A percentile compares a stretch with the other conserved stretches of the same genome.
Conservation (phyloP, 805 yeast species). For the Allodekkera sacchari region DNA sequence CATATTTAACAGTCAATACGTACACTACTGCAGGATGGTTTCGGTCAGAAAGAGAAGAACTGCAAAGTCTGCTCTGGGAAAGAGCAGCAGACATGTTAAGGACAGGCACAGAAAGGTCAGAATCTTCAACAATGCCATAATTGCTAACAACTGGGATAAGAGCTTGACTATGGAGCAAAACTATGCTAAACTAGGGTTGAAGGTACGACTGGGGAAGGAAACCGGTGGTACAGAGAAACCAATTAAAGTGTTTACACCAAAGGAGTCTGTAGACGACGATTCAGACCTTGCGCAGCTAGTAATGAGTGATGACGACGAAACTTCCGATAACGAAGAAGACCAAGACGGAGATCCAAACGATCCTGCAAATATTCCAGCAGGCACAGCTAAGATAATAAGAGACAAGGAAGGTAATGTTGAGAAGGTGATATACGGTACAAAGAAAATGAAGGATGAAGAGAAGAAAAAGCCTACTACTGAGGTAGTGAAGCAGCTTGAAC, state of each 20-base stretch:
- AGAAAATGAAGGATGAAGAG: slow-evolving; percentile 18
- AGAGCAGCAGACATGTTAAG: slow-evolving; percentile 61
- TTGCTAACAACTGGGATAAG: slow-evolving; percentile 87
- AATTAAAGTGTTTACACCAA: slow-evolving; percentile 28
- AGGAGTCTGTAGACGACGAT: slow-evolving; percentile 8
- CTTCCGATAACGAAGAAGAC: slow-evolving; percentile 28
- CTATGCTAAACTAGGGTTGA: slow-evolving; percentile 73
- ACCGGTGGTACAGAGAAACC: slow-evolving; percentile 79
- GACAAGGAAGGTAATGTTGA: slow-evolving; percentile 61
- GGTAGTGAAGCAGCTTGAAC: slow-evolving; percentile 66
- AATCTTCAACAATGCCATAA: slow-evolving; percentile 66
- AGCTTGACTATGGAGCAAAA: slow-evolving; percentile 76
- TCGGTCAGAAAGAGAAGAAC: slow-evolving; percentile 79
- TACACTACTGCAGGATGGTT: too few relatives aligned
- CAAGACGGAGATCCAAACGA: slow-evolving; percentile 35
- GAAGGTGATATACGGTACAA: slow-evolving; percentile 64
- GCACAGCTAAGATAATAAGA: slow-evolving; percentile 70
- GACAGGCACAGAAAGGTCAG: slow-evolving; percentile 62
- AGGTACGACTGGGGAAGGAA: slow-evolving; percentile 51
- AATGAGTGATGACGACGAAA: slow-evolving; percentile 16
- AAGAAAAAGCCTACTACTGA: slow-evolving; percentile 30
- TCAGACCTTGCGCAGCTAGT: slow-evolving; percentile 23
- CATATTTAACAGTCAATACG: too few relatives aligned
- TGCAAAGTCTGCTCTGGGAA: slow-evolving; percentile 61
- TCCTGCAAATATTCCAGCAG: slow-evolving; percentile 60